Evolutionary conservation across 1,284 basidiomycete species (phyloP).

Genomic region (Cryptococcus sp.): DNA sequence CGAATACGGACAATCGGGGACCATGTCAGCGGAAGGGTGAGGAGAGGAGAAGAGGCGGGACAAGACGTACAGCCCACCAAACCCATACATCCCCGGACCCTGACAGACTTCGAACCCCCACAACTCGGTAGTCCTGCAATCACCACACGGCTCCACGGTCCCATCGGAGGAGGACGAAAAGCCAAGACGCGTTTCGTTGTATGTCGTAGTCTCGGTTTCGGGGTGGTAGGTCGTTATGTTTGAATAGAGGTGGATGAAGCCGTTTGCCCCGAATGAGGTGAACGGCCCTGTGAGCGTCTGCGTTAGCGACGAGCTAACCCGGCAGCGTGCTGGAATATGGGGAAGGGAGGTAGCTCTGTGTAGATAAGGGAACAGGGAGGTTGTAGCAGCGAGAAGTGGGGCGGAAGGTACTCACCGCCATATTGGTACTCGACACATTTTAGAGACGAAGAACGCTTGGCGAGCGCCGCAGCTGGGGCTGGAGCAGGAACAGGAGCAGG

Average conservation of each 20-base stretch:
- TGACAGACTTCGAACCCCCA: conserved; percentile 30
- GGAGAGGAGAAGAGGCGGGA: neutral
- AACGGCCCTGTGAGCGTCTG: conserved; percentile 16
- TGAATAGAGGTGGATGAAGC: conserved; percentile 24
- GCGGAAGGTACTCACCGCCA: conserved; percentile 6
- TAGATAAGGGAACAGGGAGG: neutral
- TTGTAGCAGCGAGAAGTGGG: neutral
- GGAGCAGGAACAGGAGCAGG: conserved; percentile 6
- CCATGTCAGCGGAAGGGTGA: neutral
- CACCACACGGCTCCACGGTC: conserved; percentile 21
- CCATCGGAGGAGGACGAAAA: conserved; percentile 11
- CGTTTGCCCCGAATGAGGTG: conserved; percentile 17
- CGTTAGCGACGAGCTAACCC: too few species aligned
- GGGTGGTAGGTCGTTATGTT: conserved; percentile 22
- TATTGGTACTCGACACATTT: conserved; percentile 19
- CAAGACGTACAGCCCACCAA: conserved; percentile 20
- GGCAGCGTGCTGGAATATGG: too few species aligned
- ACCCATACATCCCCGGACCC: conserved; percentile 11
- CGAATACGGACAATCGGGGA: neutral
- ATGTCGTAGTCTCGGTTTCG: conserved; percentile 13
- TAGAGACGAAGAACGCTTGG: conserved; percentile 1
- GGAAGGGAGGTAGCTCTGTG: neutral
- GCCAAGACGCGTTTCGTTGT: conserved; percentile 24
- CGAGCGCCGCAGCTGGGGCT: neutral
- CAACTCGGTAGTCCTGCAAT: conserved; percentile 23